phyloP scores from a whole-genome alignment of 768 basidiomycete species.

The Russula earlei region DNA sequence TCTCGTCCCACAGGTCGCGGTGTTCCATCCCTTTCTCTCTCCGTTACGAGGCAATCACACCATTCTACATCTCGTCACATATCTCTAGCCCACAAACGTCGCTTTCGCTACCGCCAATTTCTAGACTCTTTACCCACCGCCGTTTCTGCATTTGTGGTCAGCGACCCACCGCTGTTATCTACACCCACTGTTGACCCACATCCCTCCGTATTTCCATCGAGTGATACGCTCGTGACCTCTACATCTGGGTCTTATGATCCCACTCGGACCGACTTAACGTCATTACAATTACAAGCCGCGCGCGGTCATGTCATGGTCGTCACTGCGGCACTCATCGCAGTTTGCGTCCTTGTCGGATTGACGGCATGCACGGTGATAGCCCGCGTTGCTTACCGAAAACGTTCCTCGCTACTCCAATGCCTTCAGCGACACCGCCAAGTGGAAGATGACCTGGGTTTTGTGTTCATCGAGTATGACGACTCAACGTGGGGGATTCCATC shows the following conservation, averaged over 20 bases:
- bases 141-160: background rate
- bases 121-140: background rate
- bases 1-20: background rate
- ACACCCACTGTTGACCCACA: background rate
- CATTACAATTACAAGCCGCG: background rate
- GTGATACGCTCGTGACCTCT: background rate
- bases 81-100: slow-evolving; percentile 4
- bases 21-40: background rate
- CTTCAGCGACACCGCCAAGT: background rate
- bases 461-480: slow-evolving; percentile 14
- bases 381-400: background rate
- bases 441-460: slow-evolving; percentile 8
- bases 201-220: background rate
- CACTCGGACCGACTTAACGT: background rate
- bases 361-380: background rate
- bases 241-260: background rate
- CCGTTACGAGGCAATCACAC: background rate
- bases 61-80: background rate
- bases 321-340: slow-evolving; percentile 2
- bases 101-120: slow-evolving; percentile 4
- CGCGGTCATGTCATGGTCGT: background rate
- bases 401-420: background rate
- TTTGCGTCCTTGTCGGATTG: slow-evolving; percentile 7
- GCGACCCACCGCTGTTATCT: background rate
- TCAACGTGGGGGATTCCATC: slow-evolving; percentile 1